Evolutionary conservation across 2,329 filamentous ascomycete species (phyloP).

Genomic region (Epichloe festucae): DNA sequence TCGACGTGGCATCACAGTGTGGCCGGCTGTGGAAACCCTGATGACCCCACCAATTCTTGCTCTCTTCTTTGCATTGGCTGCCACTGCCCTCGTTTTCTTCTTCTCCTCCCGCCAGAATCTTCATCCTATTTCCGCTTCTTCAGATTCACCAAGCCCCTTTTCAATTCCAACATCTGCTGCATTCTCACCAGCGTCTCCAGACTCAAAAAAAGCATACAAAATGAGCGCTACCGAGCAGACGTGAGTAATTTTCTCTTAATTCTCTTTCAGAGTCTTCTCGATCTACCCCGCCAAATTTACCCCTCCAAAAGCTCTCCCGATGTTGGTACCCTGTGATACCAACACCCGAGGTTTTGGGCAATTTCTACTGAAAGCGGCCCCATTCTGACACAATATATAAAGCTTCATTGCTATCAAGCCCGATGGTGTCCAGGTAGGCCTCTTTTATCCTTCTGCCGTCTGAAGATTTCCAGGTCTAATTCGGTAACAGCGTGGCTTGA

Average conservation of each 20-base stretch:
- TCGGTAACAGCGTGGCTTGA: constrained; percentile 67
- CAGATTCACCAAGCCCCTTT: constrained; percentile 15
- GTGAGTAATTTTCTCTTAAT: constrained; percentile 38
- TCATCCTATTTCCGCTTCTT: constrained; percentile 15
- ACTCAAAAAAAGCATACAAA: constrained; percentile 26
- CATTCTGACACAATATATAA: constrained; percentile 16
- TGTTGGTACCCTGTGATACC: neutral
- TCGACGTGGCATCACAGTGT: constrained; percentile 11
- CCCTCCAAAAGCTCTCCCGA: constrained; percentile 9
- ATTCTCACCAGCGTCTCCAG: constrained; percentile 15
- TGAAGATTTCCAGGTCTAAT: neutral
- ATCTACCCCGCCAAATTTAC: constrained; percentile 21
- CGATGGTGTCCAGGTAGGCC: constrained; percentile 88
- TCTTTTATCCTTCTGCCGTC: neutral
- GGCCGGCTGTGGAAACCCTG: constrained; percentile 24
- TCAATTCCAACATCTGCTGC: constrained; percentile 11
- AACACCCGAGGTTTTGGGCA: neutral
- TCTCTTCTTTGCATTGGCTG: constrained; percentile 24
- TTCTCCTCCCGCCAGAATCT: constrained; percentile 7
- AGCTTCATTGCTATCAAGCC: constrained; percentile 99
- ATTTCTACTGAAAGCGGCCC: neutral
- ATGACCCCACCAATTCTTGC: constrained; percentile 31
- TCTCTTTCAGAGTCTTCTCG: neutral
- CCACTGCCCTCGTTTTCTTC: constrained; percentile 17
- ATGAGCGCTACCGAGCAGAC: constrained; percentile 75